Conservation (phyloP, 352 stramenopile species). For the Pythium rishiriense region DNA sequence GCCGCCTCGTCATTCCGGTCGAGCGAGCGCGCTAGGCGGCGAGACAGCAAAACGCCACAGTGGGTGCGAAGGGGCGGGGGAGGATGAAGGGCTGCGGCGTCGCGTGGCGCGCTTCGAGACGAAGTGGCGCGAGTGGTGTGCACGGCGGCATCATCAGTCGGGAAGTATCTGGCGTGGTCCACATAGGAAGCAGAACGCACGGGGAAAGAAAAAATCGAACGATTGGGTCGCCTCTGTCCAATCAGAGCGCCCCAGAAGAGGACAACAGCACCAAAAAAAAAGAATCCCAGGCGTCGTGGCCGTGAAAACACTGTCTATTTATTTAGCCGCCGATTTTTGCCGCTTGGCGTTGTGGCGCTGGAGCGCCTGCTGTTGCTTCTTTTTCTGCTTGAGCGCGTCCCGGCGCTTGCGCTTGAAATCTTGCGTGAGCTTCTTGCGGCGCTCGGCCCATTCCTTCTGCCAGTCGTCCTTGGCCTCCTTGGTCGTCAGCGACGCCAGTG, state of each 20-base stretch:
- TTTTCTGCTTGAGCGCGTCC: constrained; percentile 73
- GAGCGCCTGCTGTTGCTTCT: constrained; percentile 56
- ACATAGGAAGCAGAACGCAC: not conserved
- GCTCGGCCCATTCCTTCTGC: constrained; percentile 47
- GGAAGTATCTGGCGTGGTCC: not conserved
- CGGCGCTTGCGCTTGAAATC: constrained; percentile 84
- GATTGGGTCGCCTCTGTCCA: too few species aligned
- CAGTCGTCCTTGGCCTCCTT: constrained; percentile 20
- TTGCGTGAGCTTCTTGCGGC: constrained; percentile 70
- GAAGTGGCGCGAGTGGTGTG: not conserved
- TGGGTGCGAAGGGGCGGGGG: not conserved
- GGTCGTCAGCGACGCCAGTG: constrained; percentile 21
- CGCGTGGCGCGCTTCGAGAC: too few species aligned
- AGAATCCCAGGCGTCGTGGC: not conserved
- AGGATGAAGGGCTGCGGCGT: too few species aligned
- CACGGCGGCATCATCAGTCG: not conserved
- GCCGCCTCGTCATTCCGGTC: too few species aligned
- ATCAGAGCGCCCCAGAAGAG: too few species aligned
- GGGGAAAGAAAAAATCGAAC: not conserved
- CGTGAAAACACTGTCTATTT: not conserved
- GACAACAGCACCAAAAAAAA: not conserved
- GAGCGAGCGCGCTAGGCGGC: too few species aligned
- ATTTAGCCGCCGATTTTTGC: constrained; percentile 30
- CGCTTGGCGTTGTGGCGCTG: constrained; percentile 35
- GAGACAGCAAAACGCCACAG: too few species aligned